Base-by-base conservation (phyloP, 2,329 filamentous ascomycete species). In the Metarhizium album region DNA sequence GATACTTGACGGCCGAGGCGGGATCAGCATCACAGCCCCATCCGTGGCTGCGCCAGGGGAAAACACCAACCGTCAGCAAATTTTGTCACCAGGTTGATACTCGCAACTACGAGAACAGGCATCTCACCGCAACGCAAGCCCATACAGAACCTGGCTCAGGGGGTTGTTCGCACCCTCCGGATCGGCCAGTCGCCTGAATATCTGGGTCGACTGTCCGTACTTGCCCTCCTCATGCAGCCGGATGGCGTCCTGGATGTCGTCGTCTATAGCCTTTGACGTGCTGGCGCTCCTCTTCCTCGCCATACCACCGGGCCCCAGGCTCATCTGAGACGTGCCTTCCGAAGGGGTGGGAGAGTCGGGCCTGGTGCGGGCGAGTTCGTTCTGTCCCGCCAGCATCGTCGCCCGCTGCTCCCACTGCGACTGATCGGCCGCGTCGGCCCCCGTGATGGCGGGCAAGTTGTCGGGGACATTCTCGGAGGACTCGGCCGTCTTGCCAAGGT, bases 231-330 rank as follows among this genome's bases (percentile, higher is more conserved):
- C 93, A 65, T 98, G 93, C 56, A 97, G 74, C 54, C 86, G 79
- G 64, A 98, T 98, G n/a, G 93, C 93, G 69, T 94, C 84, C 68
- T 96, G 91, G 52, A 98, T 95, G 67, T 87, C 83, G 52, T 78
- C 75, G 63, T 84, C 80, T 49, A 77, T 76, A 52, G 69, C 68
- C 62, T 78, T 73, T 46, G 72, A 74, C 49, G 73, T 76, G 56
- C 54, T 55, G 45, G 45, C 53, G 49, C 51, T 49, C 27, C 22
- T 31, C 16, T 37, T 8, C 33, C 46, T 40, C 5, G 27, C 22
- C 24, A 14, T 23, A 42, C 49, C 43, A 57, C 55, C 42, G 62
- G 53, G 42, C 56, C 42, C 40, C 29, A 55, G 52, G 38, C 57
- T 63, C 57, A 69, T 53, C 14, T 58, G 56, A 27, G 58, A 58